Conservation (phyloP, 495 filamentous ascomycete species). For the Penicillium fimorum region DNA sequence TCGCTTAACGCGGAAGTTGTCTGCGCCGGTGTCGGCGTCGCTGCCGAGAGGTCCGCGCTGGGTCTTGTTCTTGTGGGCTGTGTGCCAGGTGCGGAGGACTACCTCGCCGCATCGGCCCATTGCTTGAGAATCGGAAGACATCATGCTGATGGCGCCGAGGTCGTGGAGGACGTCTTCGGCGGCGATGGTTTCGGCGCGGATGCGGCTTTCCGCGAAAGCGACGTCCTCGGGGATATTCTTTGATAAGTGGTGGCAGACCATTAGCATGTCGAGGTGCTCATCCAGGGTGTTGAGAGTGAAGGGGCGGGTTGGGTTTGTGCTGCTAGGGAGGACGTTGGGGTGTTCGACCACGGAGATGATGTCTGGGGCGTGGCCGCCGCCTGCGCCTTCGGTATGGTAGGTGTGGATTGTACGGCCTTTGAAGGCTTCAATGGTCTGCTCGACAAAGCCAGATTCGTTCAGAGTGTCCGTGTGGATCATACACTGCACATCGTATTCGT, state of each 20-base stretch:
- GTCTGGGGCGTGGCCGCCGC: constrained; percentile 94
- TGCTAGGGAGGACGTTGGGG: constrained; percentile 85
- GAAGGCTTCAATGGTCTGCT: constrained; percentile 85
- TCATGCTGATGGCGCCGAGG: constrained; percentile 95
- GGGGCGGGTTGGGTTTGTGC: constrained; percentile 91
- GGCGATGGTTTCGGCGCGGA: constrained; percentile 93
- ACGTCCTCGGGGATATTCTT: constrained; percentile 95
- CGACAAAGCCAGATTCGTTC: constrained; percentile 96
- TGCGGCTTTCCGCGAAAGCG: constrained; percentile 92
- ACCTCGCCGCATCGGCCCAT: constrained; percentile 98
- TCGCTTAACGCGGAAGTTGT: constrained; percentile 91
- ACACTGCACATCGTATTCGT: constrained; percentile 88
- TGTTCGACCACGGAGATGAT: constrained; percentile 95
- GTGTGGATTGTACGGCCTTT: constrained; percentile 92
- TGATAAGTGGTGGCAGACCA: constrained; percentile 95
- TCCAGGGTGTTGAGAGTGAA: constrained; percentile 93
- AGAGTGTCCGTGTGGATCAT: constrained; percentile 98
- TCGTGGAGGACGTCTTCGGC: constrained; percentile 98
- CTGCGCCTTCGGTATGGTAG: constrained; percentile 97
- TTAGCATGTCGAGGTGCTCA: constrained; percentile 97
- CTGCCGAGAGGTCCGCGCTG: constrained; percentile 76
- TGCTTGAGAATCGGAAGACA: constrained; percentile 93
- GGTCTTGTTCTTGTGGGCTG: constrained; percentile 94
- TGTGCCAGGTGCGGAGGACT: constrained; percentile 93
- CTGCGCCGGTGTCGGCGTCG: constrained; percentile 78